Conservation (phyloP, 73 alveolate species). For the Paramecium tetraurelia region DNA sequence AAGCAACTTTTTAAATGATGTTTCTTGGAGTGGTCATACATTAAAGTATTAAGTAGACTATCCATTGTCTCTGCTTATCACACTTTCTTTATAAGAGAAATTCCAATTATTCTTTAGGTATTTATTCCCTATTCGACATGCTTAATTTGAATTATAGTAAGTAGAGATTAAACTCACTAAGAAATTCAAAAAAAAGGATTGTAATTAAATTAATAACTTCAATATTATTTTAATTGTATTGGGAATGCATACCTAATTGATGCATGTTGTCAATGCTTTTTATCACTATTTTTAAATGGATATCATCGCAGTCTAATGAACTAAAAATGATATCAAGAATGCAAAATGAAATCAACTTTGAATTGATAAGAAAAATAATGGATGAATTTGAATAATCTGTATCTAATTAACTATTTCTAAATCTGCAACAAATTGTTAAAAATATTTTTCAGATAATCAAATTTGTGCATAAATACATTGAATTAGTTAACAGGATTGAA, state of each 20-base stretch:
- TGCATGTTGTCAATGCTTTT: conserved; percentile 20
- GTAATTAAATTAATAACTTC: not conserved
- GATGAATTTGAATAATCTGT: conserved; percentile 29
- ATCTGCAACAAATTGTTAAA: not conserved
- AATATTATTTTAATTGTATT: not conserved
- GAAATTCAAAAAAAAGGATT: not conserved
- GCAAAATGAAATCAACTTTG: conserved; percentile 26
- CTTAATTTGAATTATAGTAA: conserved; percentile 26
- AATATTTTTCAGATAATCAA: not conserved
- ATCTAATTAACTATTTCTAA: not conserved
- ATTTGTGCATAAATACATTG: conserved; percentile 12
- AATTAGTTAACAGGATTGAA: not conserved
- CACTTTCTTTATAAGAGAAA: conserved; percentile 15
- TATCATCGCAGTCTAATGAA: conserved; percentile 21
- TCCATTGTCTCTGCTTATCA: conserved; percentile 23
- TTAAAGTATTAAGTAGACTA: conserved; percentile 13
- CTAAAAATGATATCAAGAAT: conserved; percentile 12
- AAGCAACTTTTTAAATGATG: conserved; percentile 27
- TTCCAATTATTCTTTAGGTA: conserved; percentile 30
- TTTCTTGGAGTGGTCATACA: conserved; percentile 28
- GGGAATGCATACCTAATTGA: not conserved
- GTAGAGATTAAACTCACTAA: not conserved
- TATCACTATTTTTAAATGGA: conserved; percentile 28
- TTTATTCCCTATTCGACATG: conserved; percentile 6
- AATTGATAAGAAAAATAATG: conserved; percentile 5